These are phyloP conservation scores for Solanum lignicaule DNA, from an alignment of 257 asterid genomes.

Conservation along the genomic window DNA sequence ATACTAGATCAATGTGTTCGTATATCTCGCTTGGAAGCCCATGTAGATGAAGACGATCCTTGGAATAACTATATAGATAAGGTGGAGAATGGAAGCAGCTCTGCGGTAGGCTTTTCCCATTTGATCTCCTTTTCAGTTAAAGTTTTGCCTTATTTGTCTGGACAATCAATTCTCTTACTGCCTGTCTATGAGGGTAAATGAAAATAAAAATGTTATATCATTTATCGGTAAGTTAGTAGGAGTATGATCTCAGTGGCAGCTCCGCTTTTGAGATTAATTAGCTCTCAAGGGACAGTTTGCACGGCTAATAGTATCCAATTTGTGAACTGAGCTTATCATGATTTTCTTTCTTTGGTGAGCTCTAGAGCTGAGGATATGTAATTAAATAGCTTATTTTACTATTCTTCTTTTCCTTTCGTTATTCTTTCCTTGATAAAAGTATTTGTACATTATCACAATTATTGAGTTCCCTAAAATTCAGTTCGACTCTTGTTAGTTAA, in stretches of 20 bases:
- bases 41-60: conserved; percentile 2
- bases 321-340: not conserved
- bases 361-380: not conserved
- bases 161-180: not conserved
- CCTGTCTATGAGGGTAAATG: not conserved
- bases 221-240: not conserved
- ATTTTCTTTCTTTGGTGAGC: not conserved
- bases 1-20: conserved; percentile 13
- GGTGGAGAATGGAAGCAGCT: conserved; percentile 4
- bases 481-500: not conserved
- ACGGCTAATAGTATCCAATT: not conserved
- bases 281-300: not conserved
- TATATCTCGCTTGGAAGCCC: conserved; percentile 10
- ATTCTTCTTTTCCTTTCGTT: not conserved
- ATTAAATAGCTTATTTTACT: not conserved
- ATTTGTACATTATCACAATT: not conserved
- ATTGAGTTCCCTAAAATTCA: not conserved
- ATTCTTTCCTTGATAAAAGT: not conserved
- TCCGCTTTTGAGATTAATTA: not conserved
- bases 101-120: conserved; percentile 5
- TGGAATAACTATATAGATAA: not conserved
- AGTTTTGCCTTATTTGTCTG: not conserved
- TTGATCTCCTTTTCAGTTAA: not conserved
- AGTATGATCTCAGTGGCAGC: not conserved
- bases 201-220: not conserved